Conservation (phyloP, 805 yeast genomes). For the Candida pseudofarinosa region DNA sequence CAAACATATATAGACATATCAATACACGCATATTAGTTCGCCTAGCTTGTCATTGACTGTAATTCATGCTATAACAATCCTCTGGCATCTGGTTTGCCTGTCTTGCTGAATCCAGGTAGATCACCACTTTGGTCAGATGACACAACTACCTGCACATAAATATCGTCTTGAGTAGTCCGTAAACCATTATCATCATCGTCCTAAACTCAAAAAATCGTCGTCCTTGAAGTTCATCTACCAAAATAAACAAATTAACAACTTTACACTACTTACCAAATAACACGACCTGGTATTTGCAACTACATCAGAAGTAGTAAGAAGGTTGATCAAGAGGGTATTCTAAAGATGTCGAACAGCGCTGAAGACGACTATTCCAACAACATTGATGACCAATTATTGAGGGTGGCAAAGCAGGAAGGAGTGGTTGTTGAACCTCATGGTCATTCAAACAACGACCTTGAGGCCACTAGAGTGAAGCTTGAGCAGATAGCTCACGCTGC, state of each 20-base stretch:
- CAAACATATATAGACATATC: too few relatives aligned
- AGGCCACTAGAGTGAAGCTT: constrained; percentile 23
- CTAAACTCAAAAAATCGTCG: neutral
- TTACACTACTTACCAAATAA: constrained; percentile 21
- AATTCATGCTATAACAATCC: too few relatives aligned
- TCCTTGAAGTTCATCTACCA: constrained; percentile 10
- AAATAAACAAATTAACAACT: constrained; percentile 12
- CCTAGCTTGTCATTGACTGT: too few relatives aligned
- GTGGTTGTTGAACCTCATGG: constrained; percentile 12
- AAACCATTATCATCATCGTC: constrained; percentile 1
- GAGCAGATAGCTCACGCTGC: constrained; percentile 29
- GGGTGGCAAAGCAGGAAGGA: constrained; percentile 34
- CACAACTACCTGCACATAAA: too few relatives aligned
- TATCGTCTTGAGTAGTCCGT: neutral
- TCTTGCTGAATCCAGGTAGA: too few relatives aligned
- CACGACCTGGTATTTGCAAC: constrained; percentile 17
- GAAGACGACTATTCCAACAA: constrained; percentile 26
- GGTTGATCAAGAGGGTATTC: neutral
- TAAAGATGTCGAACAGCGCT: constrained; percentile 5
- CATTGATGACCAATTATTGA: constrained; percentile 41
- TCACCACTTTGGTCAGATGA: too few relatives aligned
- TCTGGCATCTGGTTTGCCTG: too few relatives aligned
- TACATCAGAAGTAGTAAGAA: neutral
- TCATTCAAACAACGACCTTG: constrained; percentile 11
- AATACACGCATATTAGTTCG: too few relatives aligned